phyloP scores from a whole-genome alignment of 2,329 filamentous ascomycete species.

The Aureobasidium vineae region DNA sequence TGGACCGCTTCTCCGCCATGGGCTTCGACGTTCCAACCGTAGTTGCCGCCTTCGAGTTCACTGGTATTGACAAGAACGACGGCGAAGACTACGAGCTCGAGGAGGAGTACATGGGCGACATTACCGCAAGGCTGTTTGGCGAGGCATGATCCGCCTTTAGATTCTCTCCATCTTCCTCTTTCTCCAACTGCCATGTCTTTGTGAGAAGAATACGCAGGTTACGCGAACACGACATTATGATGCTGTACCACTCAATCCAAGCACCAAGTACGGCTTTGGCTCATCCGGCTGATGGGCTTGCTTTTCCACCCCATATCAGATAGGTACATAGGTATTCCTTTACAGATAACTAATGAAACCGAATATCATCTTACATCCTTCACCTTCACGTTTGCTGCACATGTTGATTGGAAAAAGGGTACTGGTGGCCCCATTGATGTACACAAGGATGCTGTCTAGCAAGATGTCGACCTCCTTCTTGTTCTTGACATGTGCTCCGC shows the following conservation, averaged over 20 bases:
- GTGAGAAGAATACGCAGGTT: not conserved
- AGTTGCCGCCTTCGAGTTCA: conserved; percentile 75
- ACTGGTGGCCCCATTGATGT: conserved; percentile 9
- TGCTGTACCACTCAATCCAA: conserved; percentile 18
- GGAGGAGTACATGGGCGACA: conserved; percentile 84
- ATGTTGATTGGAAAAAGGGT: not conserved
- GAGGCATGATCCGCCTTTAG: conserved; percentile 48
- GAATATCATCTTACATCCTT: not conserved
- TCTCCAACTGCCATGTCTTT: not conserved
- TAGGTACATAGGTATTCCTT: conserved; percentile 9
- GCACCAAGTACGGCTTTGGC: not conserved
- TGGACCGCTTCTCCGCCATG: conserved; percentile 85
- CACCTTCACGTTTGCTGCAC: not conserved
- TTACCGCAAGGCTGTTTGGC: conserved; percentile 79
- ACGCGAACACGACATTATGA: conserved; percentile 23
- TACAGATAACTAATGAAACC: not conserved
- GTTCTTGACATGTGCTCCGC: not conserved
- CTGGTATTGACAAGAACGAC: conserved; percentile 74
- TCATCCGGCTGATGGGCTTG: not conserved
- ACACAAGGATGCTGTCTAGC: conserved; percentile 17
- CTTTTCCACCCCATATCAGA: not conserved
- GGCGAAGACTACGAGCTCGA: conserved; percentile 84
- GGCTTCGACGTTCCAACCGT: conserved; percentile 87
- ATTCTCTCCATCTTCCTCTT: not conserved
- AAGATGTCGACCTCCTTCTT: not conserved